A percentile compares a stretch with the other conserved stretches of the same genome.
phyloP scores from a whole-genome alignment of 1,284 basidiomycete genomes.

The Puccinia novopanici region DNA sequence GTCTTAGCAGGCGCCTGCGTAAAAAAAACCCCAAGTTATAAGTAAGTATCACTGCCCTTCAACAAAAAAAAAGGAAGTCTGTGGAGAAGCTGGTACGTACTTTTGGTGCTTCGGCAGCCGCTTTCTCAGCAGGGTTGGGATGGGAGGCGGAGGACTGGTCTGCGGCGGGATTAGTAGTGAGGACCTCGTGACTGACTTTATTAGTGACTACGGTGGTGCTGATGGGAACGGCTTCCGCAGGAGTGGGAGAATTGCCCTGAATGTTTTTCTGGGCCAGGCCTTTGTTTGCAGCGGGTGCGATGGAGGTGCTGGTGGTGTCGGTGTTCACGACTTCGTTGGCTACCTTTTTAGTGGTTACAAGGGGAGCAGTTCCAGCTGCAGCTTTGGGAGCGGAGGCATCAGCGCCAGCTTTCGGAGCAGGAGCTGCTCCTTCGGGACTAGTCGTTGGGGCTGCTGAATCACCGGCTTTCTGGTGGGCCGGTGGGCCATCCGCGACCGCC shows the following conservation, averaged over 20 bases:
- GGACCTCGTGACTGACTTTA: slow-evolving; percentile 13
- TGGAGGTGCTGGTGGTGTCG: slow-evolving; percentile 12
- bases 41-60: not conserved
- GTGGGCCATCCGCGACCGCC: not conserved
- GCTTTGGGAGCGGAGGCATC: not conserved
- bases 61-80: not conserved
- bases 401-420: not conserved
- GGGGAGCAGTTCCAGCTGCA: not conserved
- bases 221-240: not conserved
- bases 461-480: too few relatives aligned
- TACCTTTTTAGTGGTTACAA: slow-evolving; percentile 5
- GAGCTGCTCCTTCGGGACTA: not conserved
- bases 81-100: not conserved
- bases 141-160: not conserved
- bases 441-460: not conserved
- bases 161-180: not conserved
- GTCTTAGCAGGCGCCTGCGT: not conserved
- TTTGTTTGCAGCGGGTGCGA: not conserved
- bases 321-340: slow-evolving; percentile 11
- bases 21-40: not conserved
- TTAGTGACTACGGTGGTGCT: slow-evolving; percentile 7
- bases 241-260: not conserved
- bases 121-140: not conserved
- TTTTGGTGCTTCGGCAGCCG: not conserved
- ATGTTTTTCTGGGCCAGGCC: slow-evolving; percentile 3